Evolutionary conservation across 2,329 filamentous ascomycete species (phyloP).

Genomic region (Epichloe scottii): DNA sequence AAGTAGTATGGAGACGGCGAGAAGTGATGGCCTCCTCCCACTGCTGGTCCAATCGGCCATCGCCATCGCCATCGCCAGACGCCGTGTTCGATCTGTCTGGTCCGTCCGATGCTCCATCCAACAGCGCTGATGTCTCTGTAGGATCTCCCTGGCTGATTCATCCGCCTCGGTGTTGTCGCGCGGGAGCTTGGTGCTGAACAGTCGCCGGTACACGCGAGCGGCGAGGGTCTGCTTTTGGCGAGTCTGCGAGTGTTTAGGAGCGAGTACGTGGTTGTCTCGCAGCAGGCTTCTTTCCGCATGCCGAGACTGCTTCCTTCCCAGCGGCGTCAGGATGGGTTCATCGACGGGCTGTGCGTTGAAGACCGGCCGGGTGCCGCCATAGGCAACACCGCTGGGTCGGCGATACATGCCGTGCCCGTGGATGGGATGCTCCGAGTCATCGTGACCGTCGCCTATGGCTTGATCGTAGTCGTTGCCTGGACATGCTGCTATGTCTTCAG

Average conservation of each 20-base stretch:
- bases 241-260: slow-evolving; percentile 37
- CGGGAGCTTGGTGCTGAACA: slow-evolving; percentile 45
- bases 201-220: slow-evolving; percentile 29
- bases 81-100: slow-evolving; percentile 16
- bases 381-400: slow-evolving; percentile 64
- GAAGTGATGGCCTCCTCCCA: slow-evolving; percentile 78
- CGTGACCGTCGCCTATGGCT: slow-evolving; percentile 17
- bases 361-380: slow-evolving; percentile 56
- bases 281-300: slow-evolving; percentile 48
- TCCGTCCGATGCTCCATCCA: slow-evolving; percentile 10
- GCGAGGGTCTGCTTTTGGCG: slow-evolving; percentile 22
- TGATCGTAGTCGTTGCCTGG: slow-evolving; percentile 39
- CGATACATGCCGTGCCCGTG: slow-evolving; percentile 50
- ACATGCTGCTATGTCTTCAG: slow-evolving; percentile 53
- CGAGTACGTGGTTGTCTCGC: slow-evolving; percentile 52
- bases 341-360: slow-evolving; percentile 44
- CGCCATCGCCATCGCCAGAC: slow-evolving; percentile 38
- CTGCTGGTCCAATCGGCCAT: slow-evolving; percentile 47
- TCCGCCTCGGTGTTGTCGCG: slow-evolving; percentile 28
- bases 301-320: slow-evolving; percentile 44
- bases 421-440: slow-evolving; percentile 22
- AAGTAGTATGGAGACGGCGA: slow-evolving; percentile 77
- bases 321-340: slow-evolving; percentile 36
- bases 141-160: slow-evolving; percentile 18
- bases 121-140: slow-evolving; percentile 29